Evolutionary conservation across 2,329 filamentous ascomycete species (phyloP).

Genomic region (Periglandula ipomoeae): DNA sequence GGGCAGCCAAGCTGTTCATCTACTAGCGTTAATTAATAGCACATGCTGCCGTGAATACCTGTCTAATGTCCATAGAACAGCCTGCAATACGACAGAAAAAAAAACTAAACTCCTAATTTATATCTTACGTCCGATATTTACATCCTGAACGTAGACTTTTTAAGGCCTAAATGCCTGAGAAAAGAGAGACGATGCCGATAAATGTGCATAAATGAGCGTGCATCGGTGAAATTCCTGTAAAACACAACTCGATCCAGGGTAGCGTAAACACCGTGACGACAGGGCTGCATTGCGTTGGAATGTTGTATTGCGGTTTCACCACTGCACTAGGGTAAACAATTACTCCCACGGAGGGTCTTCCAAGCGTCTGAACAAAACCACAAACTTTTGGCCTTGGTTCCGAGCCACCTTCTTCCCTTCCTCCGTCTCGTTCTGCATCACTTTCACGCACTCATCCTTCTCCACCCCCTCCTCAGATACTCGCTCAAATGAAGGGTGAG

Average conservation of each 20-base stretch:
- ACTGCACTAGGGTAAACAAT: background rate
- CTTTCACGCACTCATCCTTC: conserved; percentile 58
- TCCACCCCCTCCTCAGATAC: conserved; percentile 59
- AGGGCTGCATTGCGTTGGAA: no score
- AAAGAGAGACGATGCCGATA: no score
- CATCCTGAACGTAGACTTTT: no score
- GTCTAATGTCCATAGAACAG: no score
- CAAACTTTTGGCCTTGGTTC: conserved; percentile 84
- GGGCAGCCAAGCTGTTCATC: background rate
- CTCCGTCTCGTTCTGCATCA: conserved; percentile 81
- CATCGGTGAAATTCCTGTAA: background rate
- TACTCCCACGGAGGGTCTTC: conserved; percentile 69
- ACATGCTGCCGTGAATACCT: no score
- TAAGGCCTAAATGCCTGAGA: no score
- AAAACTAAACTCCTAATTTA: no score
- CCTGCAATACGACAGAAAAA: no score
- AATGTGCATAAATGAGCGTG: no score
- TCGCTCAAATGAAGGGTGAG: conserved; percentile 70
- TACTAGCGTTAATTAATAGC: no score
- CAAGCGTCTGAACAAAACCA: conserved; percentile 75
- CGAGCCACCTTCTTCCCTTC: conserved; percentile 94
- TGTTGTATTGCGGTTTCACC: background rate
- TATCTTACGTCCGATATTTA: no score
- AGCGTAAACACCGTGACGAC: no score
- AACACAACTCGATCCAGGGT: background rate